Conservation (phyloP, 1,284 basidiomycete genomes). For the Hortiboletus rubellus region DNA sequence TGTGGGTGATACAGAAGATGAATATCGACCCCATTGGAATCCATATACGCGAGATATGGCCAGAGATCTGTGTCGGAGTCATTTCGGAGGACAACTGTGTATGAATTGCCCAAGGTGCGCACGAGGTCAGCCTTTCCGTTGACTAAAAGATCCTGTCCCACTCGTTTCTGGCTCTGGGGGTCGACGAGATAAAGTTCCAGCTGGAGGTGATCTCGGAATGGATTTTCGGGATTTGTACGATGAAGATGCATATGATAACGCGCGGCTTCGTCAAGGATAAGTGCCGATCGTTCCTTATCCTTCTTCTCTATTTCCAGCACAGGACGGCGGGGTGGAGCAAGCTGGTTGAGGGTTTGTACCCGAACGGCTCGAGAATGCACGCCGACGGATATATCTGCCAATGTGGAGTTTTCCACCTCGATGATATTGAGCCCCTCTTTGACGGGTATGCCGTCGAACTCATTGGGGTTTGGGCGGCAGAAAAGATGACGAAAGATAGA, state of each 20-base stretch:
- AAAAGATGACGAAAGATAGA: conserved; percentile 41
- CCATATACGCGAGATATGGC: conserved; percentile 50
- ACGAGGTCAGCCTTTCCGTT: conserved; percentile 41
- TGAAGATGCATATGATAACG: conserved; percentile 49
- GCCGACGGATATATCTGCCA: conserved; percentile 44
- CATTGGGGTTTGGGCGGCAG: conserved; percentile 31
- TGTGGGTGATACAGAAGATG: conserved; percentile 43
- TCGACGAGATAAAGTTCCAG: conserved; percentile 44
- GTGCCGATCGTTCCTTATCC: conserved; percentile 36
- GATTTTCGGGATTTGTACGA: conserved; percentile 41
- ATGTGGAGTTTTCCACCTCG: conserved; percentile 35
- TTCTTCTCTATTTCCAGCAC: conserved; percentile 38
- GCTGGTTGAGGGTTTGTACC: conserved; percentile 41
- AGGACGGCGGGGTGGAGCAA: conserved; percentile 34
- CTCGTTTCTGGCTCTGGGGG: conserved; percentile 31
- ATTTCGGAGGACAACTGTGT: conserved; percentile 43
- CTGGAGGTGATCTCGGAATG: conserved; percentile 37
- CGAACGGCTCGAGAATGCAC: conserved; percentile 37
- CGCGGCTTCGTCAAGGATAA: conserved; percentile 43
- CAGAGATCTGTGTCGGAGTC: conserved; percentile 44
- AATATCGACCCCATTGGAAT: conserved; percentile 45
- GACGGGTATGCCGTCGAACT: conserved; percentile 27
- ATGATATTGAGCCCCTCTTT: conserved; percentile 38
- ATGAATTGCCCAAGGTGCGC: conserved; percentile 36
- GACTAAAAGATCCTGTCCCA: conserved; percentile 40